Percentiles rank a stretch among this genome's conserved stretches.
Conservation (phyloP, 148 eudicot genomes). For the Drosera capensis region DNA sequence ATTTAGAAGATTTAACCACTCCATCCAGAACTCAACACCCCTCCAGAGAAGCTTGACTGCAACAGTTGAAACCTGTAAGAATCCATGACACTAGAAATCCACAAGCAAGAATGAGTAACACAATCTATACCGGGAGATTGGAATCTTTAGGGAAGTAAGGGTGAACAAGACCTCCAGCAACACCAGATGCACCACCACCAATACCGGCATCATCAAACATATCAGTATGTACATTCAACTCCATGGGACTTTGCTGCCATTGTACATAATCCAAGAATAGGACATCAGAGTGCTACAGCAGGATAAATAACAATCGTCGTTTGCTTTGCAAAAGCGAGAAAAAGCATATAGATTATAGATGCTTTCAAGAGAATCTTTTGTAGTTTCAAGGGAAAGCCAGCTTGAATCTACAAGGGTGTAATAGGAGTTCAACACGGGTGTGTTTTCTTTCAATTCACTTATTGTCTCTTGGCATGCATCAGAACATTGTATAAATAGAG, state of each 20-base stretch:
- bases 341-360: too few relatives aligned
- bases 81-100: not conserved
- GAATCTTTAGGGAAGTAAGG: slow-evolving; percentile 95
- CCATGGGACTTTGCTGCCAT: slow-evolving; percentile 63
- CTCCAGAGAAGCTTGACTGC: slow-evolving; percentile 92
- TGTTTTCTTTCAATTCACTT: too few relatives aligned
- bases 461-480: too few relatives aligned
- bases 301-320: too few relatives aligned
- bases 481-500: too few relatives aligned
- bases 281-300: too few relatives aligned
- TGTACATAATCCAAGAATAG: not conserved
- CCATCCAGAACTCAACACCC: slow-evolving; percentile 73
- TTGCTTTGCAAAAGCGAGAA: too few relatives aligned
- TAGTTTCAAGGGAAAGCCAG: too few relatives aligned
- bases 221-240: slow-evolving; percentile 39
- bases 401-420: too few relatives aligned
- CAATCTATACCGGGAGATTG: not conserved
- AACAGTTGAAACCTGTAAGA: slow-evolving; percentile 9
- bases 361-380: too few relatives aligned
- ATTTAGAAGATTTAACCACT: slow-evolving; percentile 66
- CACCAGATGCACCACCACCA: slow-evolving; percentile 97
- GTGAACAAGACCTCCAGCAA: slow-evolving; percentile 94
- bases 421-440: too few relatives aligned
- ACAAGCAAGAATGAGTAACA: not conserved
- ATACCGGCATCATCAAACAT: slow-evolving; percentile 82